Conservation (phyloP, 2,329 filamentous ascomycete species). For the Diaporthe destruens region DNA sequence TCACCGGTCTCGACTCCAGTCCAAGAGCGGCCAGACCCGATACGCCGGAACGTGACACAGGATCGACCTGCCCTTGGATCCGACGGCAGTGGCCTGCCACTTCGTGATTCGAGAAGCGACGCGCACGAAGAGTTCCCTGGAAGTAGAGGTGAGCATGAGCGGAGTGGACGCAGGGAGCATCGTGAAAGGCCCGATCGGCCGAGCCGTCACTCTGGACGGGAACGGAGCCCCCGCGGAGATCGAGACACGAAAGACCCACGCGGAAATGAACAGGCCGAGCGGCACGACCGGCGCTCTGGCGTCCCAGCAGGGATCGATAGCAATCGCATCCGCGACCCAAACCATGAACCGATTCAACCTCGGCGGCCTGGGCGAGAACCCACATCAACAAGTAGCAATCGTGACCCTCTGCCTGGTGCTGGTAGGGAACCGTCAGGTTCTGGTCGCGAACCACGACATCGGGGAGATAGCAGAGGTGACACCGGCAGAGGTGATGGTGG, state of each 20-base stretch:
- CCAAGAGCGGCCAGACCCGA: slow-evolving; percentile 62
- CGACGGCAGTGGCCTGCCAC: slow-evolving; percentile 46
- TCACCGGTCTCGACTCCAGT: slow-evolving; percentile 63
- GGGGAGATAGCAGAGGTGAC: slow-evolving; percentile 47
- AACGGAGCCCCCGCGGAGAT: slow-evolving; percentile 62
- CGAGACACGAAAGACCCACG: slow-evolving; percentile 53
- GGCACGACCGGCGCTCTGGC: slow-evolving; percentile 58
- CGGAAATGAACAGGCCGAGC: slow-evolving; percentile 54
- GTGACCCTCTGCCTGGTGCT: slow-evolving; percentile 45
- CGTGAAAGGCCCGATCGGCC: slow-evolving; percentile 56
- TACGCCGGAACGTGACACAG: slow-evolving; percentile 53
- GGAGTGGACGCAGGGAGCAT: slow-evolving; percentile 57
- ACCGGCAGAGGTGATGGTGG: slow-evolving; percentile 46
- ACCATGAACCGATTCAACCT: slow-evolving; percentile 44
- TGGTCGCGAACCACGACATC: slow-evolving; percentile 49
- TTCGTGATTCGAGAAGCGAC: slow-evolving; percentile 48
- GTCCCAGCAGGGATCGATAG: slow-evolving; percentile 45
- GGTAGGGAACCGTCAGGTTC: slow-evolving; percentile 46
- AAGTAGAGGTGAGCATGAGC: slow-evolving; percentile 57
- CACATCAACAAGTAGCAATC: slow-evolving; percentile 41
- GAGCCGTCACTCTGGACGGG: slow-evolving; percentile 63
- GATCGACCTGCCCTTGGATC: slow-evolving; percentile 44
- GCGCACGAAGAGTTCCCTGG: slow-evolving; percentile 54
- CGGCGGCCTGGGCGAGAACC: slow-evolving; percentile 47
- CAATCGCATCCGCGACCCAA: slow-evolving; percentile 44